Percentiles rank a stretch among this genome's conserved stretches.
Conservation (phyloP, 2,329 filamentous ascomycete genomes). For the Fusarium globosum region DNA sequence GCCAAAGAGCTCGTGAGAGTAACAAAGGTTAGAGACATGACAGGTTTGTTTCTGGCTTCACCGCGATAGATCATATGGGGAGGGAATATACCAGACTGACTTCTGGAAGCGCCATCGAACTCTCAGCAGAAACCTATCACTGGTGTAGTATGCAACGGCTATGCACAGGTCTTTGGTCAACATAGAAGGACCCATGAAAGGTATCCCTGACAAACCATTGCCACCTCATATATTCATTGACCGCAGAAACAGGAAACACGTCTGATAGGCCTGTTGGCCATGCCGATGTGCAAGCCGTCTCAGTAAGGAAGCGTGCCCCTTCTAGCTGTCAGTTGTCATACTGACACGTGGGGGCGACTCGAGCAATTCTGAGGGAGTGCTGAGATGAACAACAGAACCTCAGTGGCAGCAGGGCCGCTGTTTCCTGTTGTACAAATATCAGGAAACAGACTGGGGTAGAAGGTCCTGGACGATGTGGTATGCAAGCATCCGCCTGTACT, state of each 20-base stretch:
- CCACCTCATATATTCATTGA: slow-evolving; percentile 8
- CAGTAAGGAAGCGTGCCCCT: slow-evolving; percentile 13
- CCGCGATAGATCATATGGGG: slow-evolving; percentile 1
- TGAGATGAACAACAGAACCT: slow-evolving; percentile 24
- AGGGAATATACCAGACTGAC: slow-evolving; percentile 9
- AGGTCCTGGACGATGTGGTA: slow-evolving; percentile 39
- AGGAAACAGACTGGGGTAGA: slow-evolving; percentile 38
- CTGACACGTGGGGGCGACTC: slow-evolving; percentile 42
- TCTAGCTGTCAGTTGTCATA: slow-evolving; percentile 40
- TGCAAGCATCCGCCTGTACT: slow-evolving; percentile 44
- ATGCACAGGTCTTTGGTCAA: slow-evolving; percentile 32
- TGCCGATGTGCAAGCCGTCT: slow-evolving; percentile 21
- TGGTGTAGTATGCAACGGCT: slow-evolving; percentile 35
- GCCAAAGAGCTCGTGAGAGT: slow-evolving; percentile 51
- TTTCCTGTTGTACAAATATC: slow-evolving; percentile 40
- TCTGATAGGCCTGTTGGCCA: slow-evolving; percentile 23
- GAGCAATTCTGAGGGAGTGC: slow-evolving; percentile 34
- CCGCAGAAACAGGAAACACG: background rate
- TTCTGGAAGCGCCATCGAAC: slow-evolving; percentile 38
- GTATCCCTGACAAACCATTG: slow-evolving; percentile 4
- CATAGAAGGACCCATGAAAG: slow-evolving; percentile 2
- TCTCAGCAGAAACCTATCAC: slow-evolving; percentile 17
- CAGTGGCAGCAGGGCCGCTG: slow-evolving; percentile 24
- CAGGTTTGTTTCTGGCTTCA: slow-evolving; percentile 30
- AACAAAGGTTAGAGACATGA: slow-evolving; percentile 44